Base-by-base conservation (phyloP, 192 early-diverging fungal genomes). In the Gaertneriomyces semiglobifer region DNA sequence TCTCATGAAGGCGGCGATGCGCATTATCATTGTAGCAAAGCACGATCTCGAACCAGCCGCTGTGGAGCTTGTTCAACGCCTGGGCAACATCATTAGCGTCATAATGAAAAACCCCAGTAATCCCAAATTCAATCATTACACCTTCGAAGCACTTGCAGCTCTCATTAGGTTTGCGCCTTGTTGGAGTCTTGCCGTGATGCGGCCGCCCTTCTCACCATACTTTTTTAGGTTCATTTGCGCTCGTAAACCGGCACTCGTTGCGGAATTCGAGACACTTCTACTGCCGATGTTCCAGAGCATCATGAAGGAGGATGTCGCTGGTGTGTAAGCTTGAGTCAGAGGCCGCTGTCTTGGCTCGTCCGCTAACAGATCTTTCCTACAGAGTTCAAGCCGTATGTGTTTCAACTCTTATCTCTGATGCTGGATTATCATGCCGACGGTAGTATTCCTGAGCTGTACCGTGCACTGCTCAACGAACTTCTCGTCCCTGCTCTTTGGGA, bases 321-420 rank as follows among this genome's bases (percentile, higher is more conserved):
- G 50, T 52, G 50, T 18, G 50, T 52, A 52, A 52, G 50, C 20
- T n/a, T 52, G 50, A 52, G 6, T 18, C 50, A 18, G 3, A 6
- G n/a, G 3, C n/a, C 20, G n/a, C n/a, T 6, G 50, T 18, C 54
- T 5, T 52, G 6, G 0, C 50, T 52, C 3, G 50, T 18, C 50
- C 20, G 6, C n/a, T 52, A 18, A n/a, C 20, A 52, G 20, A n/a
- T 52, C 61, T 20, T 9, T 6, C 51, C 63, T 70, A 72, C 79
- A 69, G 97, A 99, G 76, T 97, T 95, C 45, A 90, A 87, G 73
- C 94, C 97, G 12, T 99, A 99, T 76, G 90, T 93, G 9, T 96
- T 99, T 84, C 97, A 99, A 77, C 81, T 99, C 62, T 74, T 98
- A 62, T 83, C 93, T 6, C 93, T 94, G 70, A 79, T 99, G 44